A percentile compares a stretch with the other conserved stretches of the same genome.
Conservation (phyloP, 208 protist species). For the Trypanosoma lewisi region DNA sequence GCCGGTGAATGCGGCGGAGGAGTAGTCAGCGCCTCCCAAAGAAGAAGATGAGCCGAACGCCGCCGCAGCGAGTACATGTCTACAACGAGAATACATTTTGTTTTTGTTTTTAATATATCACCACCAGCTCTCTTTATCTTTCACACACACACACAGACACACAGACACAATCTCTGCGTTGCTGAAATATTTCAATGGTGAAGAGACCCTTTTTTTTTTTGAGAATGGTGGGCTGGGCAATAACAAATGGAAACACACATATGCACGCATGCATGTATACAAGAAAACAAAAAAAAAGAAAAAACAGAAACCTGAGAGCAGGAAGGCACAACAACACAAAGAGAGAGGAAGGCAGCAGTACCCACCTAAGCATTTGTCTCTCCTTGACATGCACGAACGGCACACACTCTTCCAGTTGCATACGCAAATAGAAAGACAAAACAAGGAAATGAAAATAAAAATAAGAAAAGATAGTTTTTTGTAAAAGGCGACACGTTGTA, state of each 20-base stretch:
- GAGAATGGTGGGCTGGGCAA: no score
- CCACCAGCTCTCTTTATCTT: neutral
- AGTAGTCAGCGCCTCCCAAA: conserved; percentile 33
- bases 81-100: neutral
- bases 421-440: neutral
- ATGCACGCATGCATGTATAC: neutral
- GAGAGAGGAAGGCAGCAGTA: conserved; percentile 4
- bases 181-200: no score
- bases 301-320: conserved; percentile 5
- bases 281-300: neutral
- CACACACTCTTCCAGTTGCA: neutral
- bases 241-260: neutral
- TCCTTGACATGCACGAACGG: neutral
- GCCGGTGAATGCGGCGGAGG: conserved; percentile 72
- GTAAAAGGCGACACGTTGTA: no score
- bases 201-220: no score
- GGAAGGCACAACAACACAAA: conserved; percentile 16
- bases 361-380: neutral
- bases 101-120: neutral
- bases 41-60: neutral
- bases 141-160: neutral
- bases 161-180: neutral
- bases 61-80: neutral
- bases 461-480: no score
- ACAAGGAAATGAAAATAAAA: neutral